Evolutionary conservation across 2,329 filamentous ascomycete genomes (phyloP), one percentile per base, ranked within the genome.

Genomic region (Elsinoe batatas): DNA sequence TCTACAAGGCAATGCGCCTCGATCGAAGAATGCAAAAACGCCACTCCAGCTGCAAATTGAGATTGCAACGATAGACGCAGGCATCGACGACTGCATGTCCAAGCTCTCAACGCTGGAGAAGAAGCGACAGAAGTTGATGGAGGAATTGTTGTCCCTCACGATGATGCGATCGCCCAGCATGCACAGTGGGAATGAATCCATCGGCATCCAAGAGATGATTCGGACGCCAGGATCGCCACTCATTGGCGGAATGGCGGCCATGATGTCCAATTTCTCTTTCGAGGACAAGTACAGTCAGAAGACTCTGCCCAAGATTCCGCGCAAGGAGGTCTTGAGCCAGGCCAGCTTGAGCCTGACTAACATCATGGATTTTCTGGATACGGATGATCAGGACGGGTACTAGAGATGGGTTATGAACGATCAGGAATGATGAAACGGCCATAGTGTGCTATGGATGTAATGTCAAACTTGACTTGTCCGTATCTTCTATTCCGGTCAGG

Each of bases 361-460:
- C 22, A 30, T 55, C 40, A 55, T 55, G 53, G 53, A 55, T 15
- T 55, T 55, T 26, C n/a, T 55, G 38, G 53, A 55, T n/a, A 37
- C 40, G 7, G 38, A 42, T 30, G 53, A 55, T n/a, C 40, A 51
- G 33, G 47, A 51, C 17, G 47, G 35, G 15, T 36, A 38, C 17
- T 36, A 51, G 47, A 38, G 8, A 33, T n/a, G 18, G 12, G 12
- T 44, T 18, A 44, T 26, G 40, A 7, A 44, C 20, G 10, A 26
- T 26, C 26, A 44, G 20, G 30, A 12, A 44, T 44, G 40, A 44
- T 22, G 40, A 44, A 44, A 44, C 40, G 40, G 40, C 40, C 18
- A 44, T 44, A 26, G 40, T 26, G 40, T 20, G 40, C 26, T 22
- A 44, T 44, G 30, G 20, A 44, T 30, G 26, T 44, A 44, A 44